Base-by-base conservation (phyloP, 108 stramenopile genomes). In the Cyclotella cryptica region DNA sequence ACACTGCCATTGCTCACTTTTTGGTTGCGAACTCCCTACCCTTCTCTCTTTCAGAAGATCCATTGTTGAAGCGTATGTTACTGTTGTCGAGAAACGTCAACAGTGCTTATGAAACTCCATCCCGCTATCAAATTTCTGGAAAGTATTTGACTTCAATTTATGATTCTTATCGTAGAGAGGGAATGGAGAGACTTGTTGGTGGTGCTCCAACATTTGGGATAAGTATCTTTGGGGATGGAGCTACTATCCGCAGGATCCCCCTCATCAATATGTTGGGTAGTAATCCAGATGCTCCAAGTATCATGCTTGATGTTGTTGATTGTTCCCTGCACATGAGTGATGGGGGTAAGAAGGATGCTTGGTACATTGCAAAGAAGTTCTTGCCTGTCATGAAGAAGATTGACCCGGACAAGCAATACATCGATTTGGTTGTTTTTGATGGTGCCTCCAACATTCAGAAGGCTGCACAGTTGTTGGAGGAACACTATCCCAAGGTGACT, bases 321-420 rank as follows among this genome's bases (percentile, higher is more conserved):
- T 69, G 67, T 35, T 69, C 67, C 1, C 1, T 11, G 12, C 67
- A 69, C 12, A 51, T 49, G 45, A 39, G n/a, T 30, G 30, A 39
- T 29, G 54, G 54, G 11, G 28, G 28, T n/a, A n/a, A n/a, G 70
- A 57, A 71, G 54, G 54, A 71, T 71, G 70, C 53, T 18, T 18
- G 18, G 26, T 71, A 71, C 24, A 71, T 71, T 57, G 53, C 42
- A 1, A 55, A 57, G 2, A 45, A 28, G 10, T 55, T 8, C 19
- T 22, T 59, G 54, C 41, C 9, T 21, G 13, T 59, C 24, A 57
- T 71, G n/a, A 19, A 27, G 54, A 30, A 71, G 39, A 19, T 59
- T 5, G 41, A 71, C 21, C 58, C 70, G 29, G 1, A 40, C 14
- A 43, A 12, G 14, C 4, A 43, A 30, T n/a, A n/a, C n/a, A n/a